Base-by-base conservation (phyloP, 2,329 filamentous ascomycete species). In the Apiospora aurea region DNA sequence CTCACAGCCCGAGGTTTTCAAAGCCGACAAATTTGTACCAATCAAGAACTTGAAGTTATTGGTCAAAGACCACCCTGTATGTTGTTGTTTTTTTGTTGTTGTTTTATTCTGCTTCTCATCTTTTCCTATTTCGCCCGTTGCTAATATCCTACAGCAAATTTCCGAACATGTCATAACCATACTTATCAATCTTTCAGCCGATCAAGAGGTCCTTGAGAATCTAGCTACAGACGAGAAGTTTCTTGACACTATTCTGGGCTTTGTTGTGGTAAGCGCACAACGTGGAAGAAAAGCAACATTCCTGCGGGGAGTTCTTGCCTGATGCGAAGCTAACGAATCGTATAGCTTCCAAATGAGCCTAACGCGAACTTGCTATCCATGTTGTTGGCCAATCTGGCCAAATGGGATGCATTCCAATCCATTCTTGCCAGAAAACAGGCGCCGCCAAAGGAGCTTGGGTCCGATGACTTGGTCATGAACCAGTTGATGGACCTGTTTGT, bases 401-500 rank as follows among this genome's bases (percentile, higher is more conserved):
- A 98, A 83, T 92, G 89, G 73, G 91, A 96, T 76, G 87, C 87
- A 7, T 82, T 97, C 71, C 92, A 92, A 75, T 87, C 87, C 61
- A 85, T 98, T 5, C 82, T 96, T 14, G 85, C 87, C 5, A 85
- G 93, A 71, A 93, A 92, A 78, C 92, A 94, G 74, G 84, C 88
- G 8, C 81, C 92, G 0, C 93, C 94, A 2, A 88, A 91, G 71
- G 86, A 87, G n/a, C 88, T 97, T 8, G 91, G 90, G 7, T 92
- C 90, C 1, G 93, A 94, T 53, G 88, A 91, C 47, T 87, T 90
- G 72, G 91, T 94, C 5, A 89, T 98, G 77, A 95, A 98, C 81
- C 96, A 98, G 82, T 86, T 99, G 43, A 90, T 99, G 81, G 96
- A 98, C 81, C 92, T 97, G 77, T 99, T 99, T 80, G 96, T 98